These are phyloP conservation scores for Naganishia onofrii DNA, from an alignment of 768 basidiomycete species.

Conservation along the genomic window DNA sequence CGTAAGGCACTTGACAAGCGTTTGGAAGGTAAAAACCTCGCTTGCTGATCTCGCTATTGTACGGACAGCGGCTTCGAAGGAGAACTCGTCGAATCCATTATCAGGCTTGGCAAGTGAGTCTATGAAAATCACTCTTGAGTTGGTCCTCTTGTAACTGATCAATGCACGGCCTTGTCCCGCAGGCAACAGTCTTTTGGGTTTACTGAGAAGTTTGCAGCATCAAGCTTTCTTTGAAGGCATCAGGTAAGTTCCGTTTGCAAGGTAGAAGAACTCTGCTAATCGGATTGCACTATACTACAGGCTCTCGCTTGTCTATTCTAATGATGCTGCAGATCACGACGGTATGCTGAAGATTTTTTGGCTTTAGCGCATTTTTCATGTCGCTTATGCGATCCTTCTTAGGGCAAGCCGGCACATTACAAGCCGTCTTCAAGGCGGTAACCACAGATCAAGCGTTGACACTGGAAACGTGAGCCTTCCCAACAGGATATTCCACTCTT, in stretches of 20 bases:
- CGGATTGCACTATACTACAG: background rate
- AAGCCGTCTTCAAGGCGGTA: background rate
- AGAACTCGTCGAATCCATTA: background rate
- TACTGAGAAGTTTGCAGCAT: slow-evolving; percentile 11
- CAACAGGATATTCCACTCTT: too few relatives aligned
- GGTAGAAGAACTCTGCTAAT: too few relatives aligned
- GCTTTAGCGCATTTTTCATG: background rate
- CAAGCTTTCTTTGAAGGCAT: slow-evolving; percentile 26
- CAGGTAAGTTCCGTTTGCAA: slow-evolving; percentile 5
- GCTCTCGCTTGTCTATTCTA: background rate
- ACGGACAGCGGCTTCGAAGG: slow-evolving; percentile 5
- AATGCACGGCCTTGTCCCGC: too few relatives aligned
- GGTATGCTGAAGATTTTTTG: background rate
- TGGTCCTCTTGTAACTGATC: background rate
- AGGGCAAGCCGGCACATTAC: background rate
- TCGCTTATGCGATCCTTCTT: background rate
- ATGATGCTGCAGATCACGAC: background rate
- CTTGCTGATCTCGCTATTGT: background rate
- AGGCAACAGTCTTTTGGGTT: slow-evolving; percentile 26
- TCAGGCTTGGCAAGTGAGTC: slow-evolving; percentile 1
- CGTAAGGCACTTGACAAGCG: too few relatives aligned
- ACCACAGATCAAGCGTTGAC: background rate
- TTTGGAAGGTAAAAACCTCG: too few relatives aligned
- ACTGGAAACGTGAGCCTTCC: slow-evolving; percentile 1
- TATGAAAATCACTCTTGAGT: background rate